Base-by-base conservation (phyloP, 2,329 filamentous ascomycete genomes). In the Aspergillus hortae region DNA sequence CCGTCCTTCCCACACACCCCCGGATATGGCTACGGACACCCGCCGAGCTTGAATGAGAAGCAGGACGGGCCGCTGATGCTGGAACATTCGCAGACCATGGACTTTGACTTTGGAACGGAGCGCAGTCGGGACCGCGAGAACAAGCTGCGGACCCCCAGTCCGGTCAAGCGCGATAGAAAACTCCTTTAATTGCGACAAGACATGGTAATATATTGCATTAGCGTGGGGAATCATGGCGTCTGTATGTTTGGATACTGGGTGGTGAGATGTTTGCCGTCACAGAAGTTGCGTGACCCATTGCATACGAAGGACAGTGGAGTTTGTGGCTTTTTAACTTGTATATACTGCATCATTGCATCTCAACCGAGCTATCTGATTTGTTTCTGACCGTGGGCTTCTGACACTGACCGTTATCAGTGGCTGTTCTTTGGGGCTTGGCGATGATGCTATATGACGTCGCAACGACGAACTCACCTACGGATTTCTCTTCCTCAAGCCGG, bases 111-210 rank as follows among this genome's bases (percentile, higher is more conserved):
- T 49, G 62, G 63, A 44, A 67, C 58, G 2, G 67, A 64, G 36
- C 65, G 66, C 38, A 67, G 56, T 43, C 67, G 64, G 17, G 64
- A 65, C 35, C 61, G 65, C 4, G 63, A 66, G 40, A 56, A 56
- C 10, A 65, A 70, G 41, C 53, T 68, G 44, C 68, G 67, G n/a
- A 71, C 67, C 2, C 71, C 71, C 14, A 72, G 69, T 53, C 71
- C 71, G 3, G 59, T 61, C 2, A 72, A 72, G 53, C 61, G 67
- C 12, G 49, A 51, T 27, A 54, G 60, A 41, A 61, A 56, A 19
- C 62, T 67, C 2, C 45, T 54, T 27, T 56, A 33, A 51, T 35
- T 10, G 21, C 15, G n/a, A 30, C 11, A n/a, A 12, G 7, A 27
- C 12, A 23, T 46, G 43, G 30, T 21, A 21, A 9, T 30, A 19